A percentile compares a stretch with the other conserved stretches of the same genome.
Evolutionary conservation across 2,329 filamentous ascomycete species (phyloP).

Genomic region (Diaporthe amygdali): DNA sequence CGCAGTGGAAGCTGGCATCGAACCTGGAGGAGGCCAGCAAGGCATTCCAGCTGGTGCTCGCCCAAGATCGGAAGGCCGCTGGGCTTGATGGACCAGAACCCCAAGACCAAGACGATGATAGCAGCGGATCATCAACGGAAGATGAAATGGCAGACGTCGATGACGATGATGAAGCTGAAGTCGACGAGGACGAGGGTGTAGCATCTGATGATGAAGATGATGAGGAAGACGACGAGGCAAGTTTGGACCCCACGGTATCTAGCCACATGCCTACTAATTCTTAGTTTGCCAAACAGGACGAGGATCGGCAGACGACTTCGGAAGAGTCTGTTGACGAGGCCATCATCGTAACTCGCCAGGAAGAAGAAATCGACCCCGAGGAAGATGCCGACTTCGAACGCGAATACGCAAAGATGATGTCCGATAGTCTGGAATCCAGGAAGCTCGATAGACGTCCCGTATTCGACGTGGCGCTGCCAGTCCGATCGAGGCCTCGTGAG

Average conservation of each 20-base stretch:
- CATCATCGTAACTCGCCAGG: conserved; percentile 88
- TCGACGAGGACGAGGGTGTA: conserved; percentile 56
- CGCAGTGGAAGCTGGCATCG: conserved; percentile 88
- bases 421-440: conserved; percentile 92
- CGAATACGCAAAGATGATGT: conserved; percentile 98
- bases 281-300: conserved; percentile 45
- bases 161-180: conserved; percentile 66
- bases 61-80: conserved; percentile 84
- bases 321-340: conserved; percentile 80
- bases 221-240: conserved; percentile 65
- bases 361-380: conserved; percentile 90
- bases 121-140: conserved; percentile 74
- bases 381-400: conserved; percentile 97
- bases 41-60: conserved; percentile 85
- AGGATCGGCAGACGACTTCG: conserved; percentile 52
- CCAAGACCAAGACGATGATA: conserved; percentile 74
- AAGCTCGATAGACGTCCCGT: conserved; percentile 94
- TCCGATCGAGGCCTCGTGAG: conserved; percentile 75
- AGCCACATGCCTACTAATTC: conserved; percentile 14
- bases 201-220: conserved; percentile 59
- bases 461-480: conserved; percentile 97
- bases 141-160: conserved; percentile 70
- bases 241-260: conserved; percentile 22
- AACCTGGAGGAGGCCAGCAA: conserved; percentile 83
- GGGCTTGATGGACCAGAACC: conserved; percentile 72